Evolutionary conservation across 2,329 filamentous ascomycete species (phyloP).

Genomic region (Tolypocladium inflatum): DNA sequence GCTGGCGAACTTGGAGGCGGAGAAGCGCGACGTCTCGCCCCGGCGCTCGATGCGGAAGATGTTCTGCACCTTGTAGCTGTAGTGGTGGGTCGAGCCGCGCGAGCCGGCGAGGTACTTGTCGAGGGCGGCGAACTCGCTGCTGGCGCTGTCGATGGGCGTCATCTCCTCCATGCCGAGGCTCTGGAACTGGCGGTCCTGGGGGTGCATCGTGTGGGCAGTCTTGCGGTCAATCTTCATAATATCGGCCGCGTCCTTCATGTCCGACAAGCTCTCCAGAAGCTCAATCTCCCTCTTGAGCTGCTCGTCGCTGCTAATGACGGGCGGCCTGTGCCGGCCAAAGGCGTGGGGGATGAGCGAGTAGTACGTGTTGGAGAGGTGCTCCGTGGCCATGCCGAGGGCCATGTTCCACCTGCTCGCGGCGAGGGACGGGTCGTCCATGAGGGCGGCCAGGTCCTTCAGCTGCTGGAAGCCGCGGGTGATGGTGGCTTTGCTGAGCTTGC

Average conservation of each 20-base stretch:
- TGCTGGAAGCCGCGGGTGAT: conserved; percentile 66
- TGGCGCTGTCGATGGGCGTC: conserved; percentile 50
- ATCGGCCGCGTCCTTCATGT: conserved; percentile 74
- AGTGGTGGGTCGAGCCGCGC: conserved; percentile 55
- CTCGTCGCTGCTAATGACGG: conserved; percentile 47
- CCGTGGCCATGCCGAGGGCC: conserved; percentile 32
- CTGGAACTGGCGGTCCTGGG: conserved; percentile 63
- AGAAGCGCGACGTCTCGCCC: conserved; percentile 63
- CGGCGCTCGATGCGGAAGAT: conserved; percentile 77
- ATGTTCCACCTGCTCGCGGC: conserved; percentile 34
- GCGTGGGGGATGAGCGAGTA: conserved; percentile 76
- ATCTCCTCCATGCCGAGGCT: conserved; percentile 68
- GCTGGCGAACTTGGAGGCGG: conserved; percentile 42
- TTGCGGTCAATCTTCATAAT: conserved; percentile 60
- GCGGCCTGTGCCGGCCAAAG: conserved; percentile 66
- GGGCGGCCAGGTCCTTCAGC: conserved; percentile 63
- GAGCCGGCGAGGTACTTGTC: conserved; percentile 58
- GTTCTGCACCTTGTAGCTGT: conserved; percentile 53
- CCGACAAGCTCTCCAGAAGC: conserved; percentile 68
- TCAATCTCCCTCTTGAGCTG: conserved; percentile 68
- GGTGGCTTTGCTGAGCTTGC: conserved; percentile 73
- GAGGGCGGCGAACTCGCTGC: conserved; percentile 56
- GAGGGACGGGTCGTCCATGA: conserved; percentile 46
- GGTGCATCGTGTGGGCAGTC: conserved; percentile 44
- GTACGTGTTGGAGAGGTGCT: conserved; percentile 65